Percentiles rank a stretch among this genome's conserved stretches.
Evolutionary conservation across 169 alveolate species (phyloP).

Genomic region (Theileria equi): DNA sequence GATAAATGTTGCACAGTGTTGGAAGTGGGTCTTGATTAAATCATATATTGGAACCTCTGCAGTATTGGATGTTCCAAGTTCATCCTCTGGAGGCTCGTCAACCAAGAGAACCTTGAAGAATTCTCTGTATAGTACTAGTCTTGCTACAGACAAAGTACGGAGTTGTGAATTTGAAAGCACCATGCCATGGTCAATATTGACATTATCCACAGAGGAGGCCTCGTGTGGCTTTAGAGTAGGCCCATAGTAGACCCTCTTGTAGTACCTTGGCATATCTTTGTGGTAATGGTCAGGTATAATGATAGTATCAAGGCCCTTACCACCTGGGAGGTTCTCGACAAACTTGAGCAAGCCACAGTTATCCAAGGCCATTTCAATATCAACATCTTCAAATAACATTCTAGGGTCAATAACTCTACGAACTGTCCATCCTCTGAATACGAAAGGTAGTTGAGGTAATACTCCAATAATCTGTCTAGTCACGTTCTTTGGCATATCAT

Average conservation of each 20-base stretch:
- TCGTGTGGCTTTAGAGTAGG: not conserved
- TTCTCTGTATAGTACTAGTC: slow-evolving; percentile 67
- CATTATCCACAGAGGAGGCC: not conserved
- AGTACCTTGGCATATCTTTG: slow-evolving; percentile 13
- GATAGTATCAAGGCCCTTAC: slow-evolving; percentile 26
- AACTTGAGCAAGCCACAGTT: slow-evolving; percentile 46
- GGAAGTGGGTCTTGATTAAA: slow-evolving; percentile 23
- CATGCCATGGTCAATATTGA: not conserved
- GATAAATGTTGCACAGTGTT: slow-evolving; percentile 48
- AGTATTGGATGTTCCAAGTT: not conserved
- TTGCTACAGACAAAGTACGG: slow-evolving; percentile 71
- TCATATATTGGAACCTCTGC: slow-evolving; percentile 20
- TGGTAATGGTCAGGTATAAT: slow-evolving; percentile 9
- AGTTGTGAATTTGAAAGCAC: slow-evolving; percentile 42
- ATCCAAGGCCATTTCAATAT: slow-evolving; percentile 41
- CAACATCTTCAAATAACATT: slow-evolving; percentile 48
- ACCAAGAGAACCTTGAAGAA: slow-evolving; percentile 69
- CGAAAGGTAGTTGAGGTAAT: slow-evolving; percentile 55
- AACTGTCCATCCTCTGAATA: slow-evolving; percentile 63
- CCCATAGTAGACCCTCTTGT: not conserved
- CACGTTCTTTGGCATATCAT: slow-evolving; percentile 27
- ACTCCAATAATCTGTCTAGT: slow-evolving; percentile 50
- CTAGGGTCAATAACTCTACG: slow-evolving; percentile 65
- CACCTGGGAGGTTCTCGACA: slow-evolving; percentile 30
- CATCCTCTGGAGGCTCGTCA: slow-evolving; percentile 79